Evolutionary conservation across 148 eudicot species (phyloP).

Genomic region (Rhododendron vialii): DNA sequence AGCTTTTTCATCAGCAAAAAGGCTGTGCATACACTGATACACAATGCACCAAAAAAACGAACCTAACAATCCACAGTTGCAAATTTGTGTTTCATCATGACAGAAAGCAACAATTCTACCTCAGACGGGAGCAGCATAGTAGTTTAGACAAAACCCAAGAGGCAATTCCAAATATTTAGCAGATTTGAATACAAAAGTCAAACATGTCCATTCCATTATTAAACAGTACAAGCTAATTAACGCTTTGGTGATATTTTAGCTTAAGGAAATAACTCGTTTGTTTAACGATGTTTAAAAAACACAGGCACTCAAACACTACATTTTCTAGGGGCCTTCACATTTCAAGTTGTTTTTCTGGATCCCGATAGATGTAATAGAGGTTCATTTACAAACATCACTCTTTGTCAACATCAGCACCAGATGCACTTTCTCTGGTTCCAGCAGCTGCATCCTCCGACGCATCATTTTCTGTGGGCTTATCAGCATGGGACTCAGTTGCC

Average conservation of each 20-base stretch:
- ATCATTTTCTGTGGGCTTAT: conserved; percentile 26
- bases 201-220: not conserved
- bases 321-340: not conserved
- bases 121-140: not conserved
- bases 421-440: conserved; percentile 21
- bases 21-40: not conserved
- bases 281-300: not conserved
- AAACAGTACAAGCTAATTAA: not conserved
- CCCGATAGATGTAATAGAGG: not conserved
- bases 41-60: too few species aligned
- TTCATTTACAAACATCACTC: conserved; percentile 19
- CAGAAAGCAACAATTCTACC: not conserved
- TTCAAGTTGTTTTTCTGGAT: not conserved
- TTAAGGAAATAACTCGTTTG: not conserved
- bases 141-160: not conserved
- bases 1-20: not conserved
- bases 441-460: conserved; percentile 19
- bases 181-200: not conserved
- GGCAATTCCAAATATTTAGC: not conserved
- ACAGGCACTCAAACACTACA: not conserved
- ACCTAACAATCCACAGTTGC: not conserved
- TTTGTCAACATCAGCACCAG: conserved; percentile 31
- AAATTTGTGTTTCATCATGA: not conserved
- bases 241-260: not conserved
- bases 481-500: conserved; percentile 26